Evolutionary conservation across 2,329 filamentous ascomycete genomes (phyloP).

Genomic region (Trichocomaceae sp.): DNA sequence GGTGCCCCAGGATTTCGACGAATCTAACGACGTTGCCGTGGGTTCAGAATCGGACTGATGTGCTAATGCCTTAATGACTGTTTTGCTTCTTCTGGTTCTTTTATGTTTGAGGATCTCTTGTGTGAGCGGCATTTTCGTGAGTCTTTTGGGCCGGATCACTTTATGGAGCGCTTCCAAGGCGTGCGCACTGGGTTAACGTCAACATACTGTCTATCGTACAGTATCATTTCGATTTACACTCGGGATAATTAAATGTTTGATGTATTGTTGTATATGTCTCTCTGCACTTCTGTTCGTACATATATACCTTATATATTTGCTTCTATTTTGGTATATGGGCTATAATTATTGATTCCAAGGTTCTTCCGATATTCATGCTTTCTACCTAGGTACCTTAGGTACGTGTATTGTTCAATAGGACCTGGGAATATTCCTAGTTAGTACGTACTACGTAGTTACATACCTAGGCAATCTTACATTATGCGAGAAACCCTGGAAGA

Average conservation of each 20-base stretch:
- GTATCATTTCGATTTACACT: background rate
- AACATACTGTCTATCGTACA: background rate
- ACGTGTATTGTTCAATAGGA: background rate
- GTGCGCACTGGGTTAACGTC: background rate
- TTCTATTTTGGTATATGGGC: background rate
- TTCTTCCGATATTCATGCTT: background rate
- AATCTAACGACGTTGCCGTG: slow-evolving; percentile 8
- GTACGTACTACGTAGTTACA: no score
- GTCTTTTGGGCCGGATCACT: background rate
- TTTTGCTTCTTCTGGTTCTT: background rate
- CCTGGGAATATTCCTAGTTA: background rate
- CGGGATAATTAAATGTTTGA: background rate
- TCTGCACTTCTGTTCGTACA: background rate
- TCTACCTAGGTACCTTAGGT: background rate
- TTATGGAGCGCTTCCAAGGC: background rate
- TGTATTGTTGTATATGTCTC: background rate
- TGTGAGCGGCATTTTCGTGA: slow-evolving; percentile 1
- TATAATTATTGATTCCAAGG: background rate
- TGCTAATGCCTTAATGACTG: background rate
- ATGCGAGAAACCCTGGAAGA: background rate
- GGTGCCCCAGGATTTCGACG: background rate
- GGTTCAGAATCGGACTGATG: slow-evolving; percentile 9
- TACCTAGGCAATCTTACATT: no score
- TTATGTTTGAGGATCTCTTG: background rate
- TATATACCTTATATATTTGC: background rate